Evolutionary conservation across 2,329 filamentous ascomycete species (phyloP).

Genomic region (Colletotrichum gigasporum): DNA sequence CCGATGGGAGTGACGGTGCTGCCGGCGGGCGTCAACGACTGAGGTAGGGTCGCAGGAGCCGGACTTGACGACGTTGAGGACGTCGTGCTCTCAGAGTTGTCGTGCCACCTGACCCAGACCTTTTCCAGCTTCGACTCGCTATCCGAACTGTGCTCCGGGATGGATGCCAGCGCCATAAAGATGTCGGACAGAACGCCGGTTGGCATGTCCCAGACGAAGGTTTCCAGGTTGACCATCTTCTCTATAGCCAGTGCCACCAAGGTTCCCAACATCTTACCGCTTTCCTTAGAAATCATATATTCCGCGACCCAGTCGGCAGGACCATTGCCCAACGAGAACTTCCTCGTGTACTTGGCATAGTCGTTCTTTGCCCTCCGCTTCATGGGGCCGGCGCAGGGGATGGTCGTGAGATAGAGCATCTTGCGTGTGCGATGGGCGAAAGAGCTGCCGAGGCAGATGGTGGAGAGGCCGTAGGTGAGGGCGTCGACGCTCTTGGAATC

Average conservation of each 20-base stretch:
- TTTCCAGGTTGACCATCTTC: constrained; percentile 83
- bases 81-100: constrained; percentile 66
- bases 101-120: constrained; percentile 86
- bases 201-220: constrained; percentile 90
- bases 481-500: constrained; percentile 81
- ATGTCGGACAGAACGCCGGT: constrained; percentile 84
- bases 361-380: constrained; percentile 59
- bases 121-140: constrained; percentile 73
- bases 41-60: constrained; percentile 25
- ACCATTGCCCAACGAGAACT: constrained; percentile 87
- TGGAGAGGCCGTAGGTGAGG: constrained; percentile 83
- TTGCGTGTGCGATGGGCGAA: constrained; percentile 51
- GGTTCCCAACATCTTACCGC: constrained; percentile 89
- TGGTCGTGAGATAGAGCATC: constrained; percentile 38
- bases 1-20: constrained; percentile 53
- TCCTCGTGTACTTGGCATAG: constrained; percentile 81
- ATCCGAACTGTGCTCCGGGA: constrained; percentile 68
- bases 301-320: constrained; percentile 81
- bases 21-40: constrained; percentile 41
- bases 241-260: constrained; percentile 82
- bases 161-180: constrained; percentile 79
- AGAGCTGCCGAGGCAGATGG: constrained; percentile 74
- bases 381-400: constrained; percentile 26
- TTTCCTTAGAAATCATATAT: constrained; percentile 84
- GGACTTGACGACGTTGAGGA: constrained; percentile 42